Evolutionary conservation across 1,284 basidiomycete species (phyloP).

Genomic region (Malassezia sp.): DNA sequence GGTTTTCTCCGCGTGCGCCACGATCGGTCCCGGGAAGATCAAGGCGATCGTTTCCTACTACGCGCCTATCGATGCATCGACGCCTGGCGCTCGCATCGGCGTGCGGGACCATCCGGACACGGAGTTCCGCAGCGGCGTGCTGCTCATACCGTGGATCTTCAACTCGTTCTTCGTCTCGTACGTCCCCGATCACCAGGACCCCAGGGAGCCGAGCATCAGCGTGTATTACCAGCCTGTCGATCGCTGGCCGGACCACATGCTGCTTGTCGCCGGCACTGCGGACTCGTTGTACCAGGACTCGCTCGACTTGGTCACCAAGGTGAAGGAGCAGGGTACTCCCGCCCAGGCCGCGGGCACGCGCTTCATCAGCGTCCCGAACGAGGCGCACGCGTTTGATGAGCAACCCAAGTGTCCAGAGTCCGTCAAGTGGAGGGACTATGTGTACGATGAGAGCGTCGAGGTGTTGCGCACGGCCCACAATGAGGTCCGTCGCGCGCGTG

Average conservation of each 20-base stretch:
- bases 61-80: conserved; percentile 24
- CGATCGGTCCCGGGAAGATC: conserved; percentile 23
- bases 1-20: conserved; percentile 20
- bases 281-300: conserved; percentile 31
- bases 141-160: conserved; percentile 22
- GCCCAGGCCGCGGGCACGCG: conserved; percentile 12
- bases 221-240: conserved; percentile 18
- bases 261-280: conserved; percentile 24
- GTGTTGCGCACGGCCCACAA: conserved; percentile 34
- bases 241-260: conserved; percentile 19
- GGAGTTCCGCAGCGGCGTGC: conserved; percentile 20
- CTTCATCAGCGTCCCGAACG: conserved; percentile 23
- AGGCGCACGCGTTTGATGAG: conserved; percentile 41
- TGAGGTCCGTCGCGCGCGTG: neutral
- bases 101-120: conserved; percentile 7
- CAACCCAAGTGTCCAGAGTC: conserved; percentile 19
- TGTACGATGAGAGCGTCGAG: conserved; percentile 17
- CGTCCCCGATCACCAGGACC: conserved; percentile 18
- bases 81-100: conserved; percentile 13
- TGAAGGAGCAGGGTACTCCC: conserved; percentile 18
- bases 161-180: conserved; percentile 26
- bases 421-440: conserved; percentile 16
- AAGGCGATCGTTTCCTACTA: conserved; percentile 23
- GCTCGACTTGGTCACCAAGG: conserved; percentile 20
- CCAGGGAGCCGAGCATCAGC: conserved; percentile 21